phyloP scores from a whole-genome alignment of 495 filamentous ascomycete genomes.

The Neurospora pannonica region DNA sequence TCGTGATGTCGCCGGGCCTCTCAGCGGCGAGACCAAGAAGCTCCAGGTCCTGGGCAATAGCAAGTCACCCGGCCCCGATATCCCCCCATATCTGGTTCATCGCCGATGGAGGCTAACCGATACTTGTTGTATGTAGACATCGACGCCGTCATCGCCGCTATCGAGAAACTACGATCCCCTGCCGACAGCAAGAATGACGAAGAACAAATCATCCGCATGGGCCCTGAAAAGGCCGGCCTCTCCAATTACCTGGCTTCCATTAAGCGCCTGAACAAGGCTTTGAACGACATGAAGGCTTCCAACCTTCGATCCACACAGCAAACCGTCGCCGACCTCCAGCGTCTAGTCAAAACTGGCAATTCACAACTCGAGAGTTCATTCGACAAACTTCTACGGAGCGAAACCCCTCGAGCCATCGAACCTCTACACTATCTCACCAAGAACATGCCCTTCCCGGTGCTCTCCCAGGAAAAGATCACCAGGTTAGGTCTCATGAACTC shows the following conservation, averaged over 20 bases:
- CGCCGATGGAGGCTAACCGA: slow-evolving; percentile 7
- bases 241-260: slow-evolving; percentile 81
- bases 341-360: slow-evolving; percentile 66
- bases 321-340: slow-evolving; percentile 69
- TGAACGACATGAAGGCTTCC: slow-evolving; percentile 69
- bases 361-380: slow-evolving; percentile 75
- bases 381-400: slow-evolving; percentile 55
- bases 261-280: slow-evolving; percentile 73
- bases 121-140: slow-evolving; percentile 47
- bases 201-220: slow-evolving; percentile 80
- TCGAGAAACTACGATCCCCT: slow-evolving; percentile 79
- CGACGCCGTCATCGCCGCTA: slow-evolving; percentile 72
- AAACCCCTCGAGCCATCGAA: slow-evolving; percentile 68
- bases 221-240: slow-evolving; percentile 70
- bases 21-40: slow-evolving; percentile 84
- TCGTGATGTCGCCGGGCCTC: slow-evolving; percentile 82
- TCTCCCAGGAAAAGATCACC: slow-evolving; percentile 41
- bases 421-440: slow-evolving; percentile 93
- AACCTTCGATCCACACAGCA: slow-evolving; percentile 89
- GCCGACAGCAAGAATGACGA: slow-evolving; percentile 81
- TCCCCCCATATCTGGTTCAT: background rate
- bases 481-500: slow-evolving; percentile 42
- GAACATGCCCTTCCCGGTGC: slow-evolving; percentile 43
- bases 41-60: slow-evolving; percentile 76
- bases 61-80: slow-evolving; percentile 22